Base-by-base conservation (phyloP, 305 asterid genomes). In the Solanum chacoense region DNA sequence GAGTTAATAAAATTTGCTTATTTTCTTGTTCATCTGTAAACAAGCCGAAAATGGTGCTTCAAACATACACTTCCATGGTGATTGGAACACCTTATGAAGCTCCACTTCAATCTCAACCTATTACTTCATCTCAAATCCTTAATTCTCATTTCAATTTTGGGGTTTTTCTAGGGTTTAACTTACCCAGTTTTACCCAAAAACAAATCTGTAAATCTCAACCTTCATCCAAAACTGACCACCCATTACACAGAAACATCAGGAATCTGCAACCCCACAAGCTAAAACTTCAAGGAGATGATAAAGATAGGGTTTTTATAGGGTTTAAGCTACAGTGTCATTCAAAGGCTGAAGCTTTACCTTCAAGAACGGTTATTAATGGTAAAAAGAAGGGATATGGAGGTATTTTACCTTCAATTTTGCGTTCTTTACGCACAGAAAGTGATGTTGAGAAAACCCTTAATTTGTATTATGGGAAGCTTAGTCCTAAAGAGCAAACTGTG, bases 401-500 rank as follows among this genome's bases (percentile, higher is more conserved):
- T 81, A 88, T 92, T 74, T 89, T 97, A 92, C 97, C 98, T 10
- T 91, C 94, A 2, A 85, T 97, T 90, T 91, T 97, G 79, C 91
- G 91, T 87, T 92, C 94, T 67, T 93, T 96, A 87, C 94, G 94
- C 40, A 87, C 89, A 24, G 98, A 92, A 50, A 92, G 45, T 91
- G 95, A 95, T 88, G 93, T 95, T 4, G 98, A 93, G 71, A 92
- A 90, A 87, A 90, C 93, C 12, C 98, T 97, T 88, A 92, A 92
- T 50, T 92, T 89, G 72, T 91, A 95, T 80, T 90, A 87, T 81
- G 97, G 94, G 90, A 94, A 94, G 91, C 95, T 96, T 31, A 94
- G 88, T 89, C 94, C 98, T 74, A 95, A 94, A 88, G 98, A 94
- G 93, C 95, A 94, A 88, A 97, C 98, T 18, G 95, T 97, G 90